Evolutionary conservation across 768 basidiomycete genomes (phyloP), one percentile per base, ranked within the genome.

Genomic region (Daedaleopsis nitida): DNA sequence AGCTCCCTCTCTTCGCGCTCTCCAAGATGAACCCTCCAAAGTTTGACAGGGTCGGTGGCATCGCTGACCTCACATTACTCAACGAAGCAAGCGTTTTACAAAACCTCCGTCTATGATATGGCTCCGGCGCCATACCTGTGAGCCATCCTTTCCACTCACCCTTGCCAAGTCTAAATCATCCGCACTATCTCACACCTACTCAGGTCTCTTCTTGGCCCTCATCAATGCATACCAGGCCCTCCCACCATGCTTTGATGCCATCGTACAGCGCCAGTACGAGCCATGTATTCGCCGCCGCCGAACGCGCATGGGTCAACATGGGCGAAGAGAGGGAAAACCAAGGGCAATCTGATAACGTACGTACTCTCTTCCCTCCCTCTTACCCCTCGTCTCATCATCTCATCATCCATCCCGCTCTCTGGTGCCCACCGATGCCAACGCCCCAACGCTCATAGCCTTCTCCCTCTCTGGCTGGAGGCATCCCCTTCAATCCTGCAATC

Each of bases 51-150:
- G 96, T 96, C 5, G 94, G 95, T 66, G 97, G 98, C 73, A 98
- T 98, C 65, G 97, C 97, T 43, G 96, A 98, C 77, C 81, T 99
- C 63, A 98, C 97, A 0, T 97, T 94, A 77, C 80, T 98, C 60
- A 98, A 98, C 73, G 97, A 99, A 81, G 96, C 97, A 12, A 94
- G 92, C 67, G 97, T 99, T 47, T 95, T 98, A n/a, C 94, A 98
- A 72, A 98, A 98, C 76, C 85, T 98, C 32, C 86, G 94, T 60
- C 77, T 93, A 68, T 83, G 97, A 74, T 98, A 95, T 75, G 91
- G 90, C 53, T 91, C 91, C 48, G 94, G 91, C 42, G 87, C 91
- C 55, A 97, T 98, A 67, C 96, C 96, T 76, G 95, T 94, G 42
- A 52, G 67, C 60, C 14, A 14, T 45, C 35, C 17, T 21, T 16